These are phyloP conservation scores for Salix exigua DNA, from an alignment of 345 rosid species.

Conservation along the genomic window DNA sequence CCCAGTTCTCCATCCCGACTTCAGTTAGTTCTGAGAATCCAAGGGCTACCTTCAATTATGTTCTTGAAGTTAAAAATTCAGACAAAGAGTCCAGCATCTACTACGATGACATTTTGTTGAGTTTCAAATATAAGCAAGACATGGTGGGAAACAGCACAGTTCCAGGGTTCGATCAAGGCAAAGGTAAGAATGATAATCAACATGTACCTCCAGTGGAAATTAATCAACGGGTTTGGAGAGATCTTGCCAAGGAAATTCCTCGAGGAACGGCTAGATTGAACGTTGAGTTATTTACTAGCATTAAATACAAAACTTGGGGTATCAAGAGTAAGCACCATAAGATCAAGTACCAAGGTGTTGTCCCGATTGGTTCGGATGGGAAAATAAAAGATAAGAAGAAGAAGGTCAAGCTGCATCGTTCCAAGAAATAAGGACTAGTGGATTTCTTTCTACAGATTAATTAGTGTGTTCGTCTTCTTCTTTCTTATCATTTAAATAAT, in stretches of 20 bases:
- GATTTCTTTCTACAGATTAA: background rate
- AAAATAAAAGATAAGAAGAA: slow-evolving; percentile 43
- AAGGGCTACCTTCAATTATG: slow-evolving; percentile 17
- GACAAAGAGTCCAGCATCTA: slow-evolving; percentile 37
- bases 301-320: slow-evolving; percentile 37
- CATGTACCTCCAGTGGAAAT: background rate
- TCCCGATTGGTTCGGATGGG: slow-evolving; percentile 38
- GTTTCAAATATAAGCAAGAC: slow-evolving; percentile 30
- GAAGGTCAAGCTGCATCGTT: slow-evolving; percentile 35
- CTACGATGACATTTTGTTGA: slow-evolving; percentile 33
- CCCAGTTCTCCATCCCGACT: slow-evolving; percentile 27
- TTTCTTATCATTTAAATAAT: too few species aligned
- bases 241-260: slow-evolving; percentile 19
- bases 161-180: slow-evolving; percentile 28
- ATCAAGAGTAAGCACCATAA: slow-evolving; percentile 39
- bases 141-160: slow-evolving; percentile 18
- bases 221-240: slow-evolving; percentile 7
- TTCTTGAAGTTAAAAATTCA: slow-evolving; percentile 33
- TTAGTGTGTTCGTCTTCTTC: background rate
- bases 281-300: slow-evolving; percentile 22
- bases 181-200: background rate
- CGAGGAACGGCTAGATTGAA: slow-evolving; percentile 29
- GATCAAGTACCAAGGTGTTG: slow-evolving; percentile 22
- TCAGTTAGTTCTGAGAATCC: background rate
- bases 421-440: slow-evolving; percentile 7